These are phyloP conservation scores for Berberis vulgaris DNA, from an alignment of 164 flowering plant genomes.

Conservation along the genomic window DNA sequence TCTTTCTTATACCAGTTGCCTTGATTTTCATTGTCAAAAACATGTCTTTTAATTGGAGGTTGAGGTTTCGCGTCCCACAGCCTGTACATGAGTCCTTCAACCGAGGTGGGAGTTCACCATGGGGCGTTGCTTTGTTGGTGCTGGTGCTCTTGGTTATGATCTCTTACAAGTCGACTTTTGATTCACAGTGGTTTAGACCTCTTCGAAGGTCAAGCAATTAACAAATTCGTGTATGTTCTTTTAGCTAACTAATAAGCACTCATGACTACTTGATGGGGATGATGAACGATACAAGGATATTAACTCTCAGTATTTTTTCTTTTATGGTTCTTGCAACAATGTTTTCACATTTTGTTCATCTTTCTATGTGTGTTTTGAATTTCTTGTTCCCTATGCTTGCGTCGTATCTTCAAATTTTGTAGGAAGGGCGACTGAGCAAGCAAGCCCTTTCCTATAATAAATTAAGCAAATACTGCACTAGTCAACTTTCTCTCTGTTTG, in stretches of 20 bases:
- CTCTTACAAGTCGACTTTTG: slow-evolving; percentile 54
- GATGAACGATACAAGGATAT: too few relatives aligned
- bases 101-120: slow-evolving; percentile 33
- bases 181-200: slow-evolving; percentile 49
- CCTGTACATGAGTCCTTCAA: slow-evolving; percentile 1
- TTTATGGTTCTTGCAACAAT: too few relatives aligned
- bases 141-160: slow-evolving; percentile 46
- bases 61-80: slow-evolving; percentile 15
- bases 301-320: too few relatives aligned
- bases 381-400: too few relatives aligned
- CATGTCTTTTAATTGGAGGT: slow-evolving; percentile 12
- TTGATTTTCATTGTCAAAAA: slow-evolving; percentile 27
- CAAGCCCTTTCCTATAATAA: too few relatives aligned
- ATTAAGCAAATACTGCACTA: too few relatives aligned
- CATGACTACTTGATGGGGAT: not conserved
- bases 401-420: too few relatives aligned
- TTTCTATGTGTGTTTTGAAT: too few relatives aligned
- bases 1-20: slow-evolving; percentile 34
- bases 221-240: not conserved
- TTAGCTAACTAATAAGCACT: not conserved
- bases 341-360: too few relatives aligned
- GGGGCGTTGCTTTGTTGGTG: slow-evolving; percentile 49
- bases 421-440: too few relatives aligned
- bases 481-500: too few relatives aligned
- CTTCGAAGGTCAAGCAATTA: slow-evolving; percentile 8